Conservation (phyloP, 1,139 yeast genomes). For the Taiozyma sp. region DNA sequence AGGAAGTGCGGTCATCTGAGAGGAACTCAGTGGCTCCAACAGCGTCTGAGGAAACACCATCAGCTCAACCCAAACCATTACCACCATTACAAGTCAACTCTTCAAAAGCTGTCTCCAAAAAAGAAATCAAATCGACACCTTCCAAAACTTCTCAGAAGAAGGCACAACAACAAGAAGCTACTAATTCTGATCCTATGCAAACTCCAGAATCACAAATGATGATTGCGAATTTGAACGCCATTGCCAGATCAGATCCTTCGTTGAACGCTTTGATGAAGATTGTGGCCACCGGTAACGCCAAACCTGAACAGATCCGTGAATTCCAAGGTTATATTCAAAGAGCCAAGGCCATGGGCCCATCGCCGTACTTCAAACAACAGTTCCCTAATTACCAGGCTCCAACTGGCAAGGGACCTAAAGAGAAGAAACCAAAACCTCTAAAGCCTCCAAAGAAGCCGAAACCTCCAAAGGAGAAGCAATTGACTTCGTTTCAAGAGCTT, state of each 20-base stretch:
- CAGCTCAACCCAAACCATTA: constrained; percentile 7
- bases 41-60: neutral
- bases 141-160: constrained; percentile 9
- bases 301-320: constrained; percentile 61
- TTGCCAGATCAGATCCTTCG: constrained; percentile 70
- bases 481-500: constrained; percentile 74
- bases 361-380: constrained; percentile 26
- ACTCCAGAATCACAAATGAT: constrained; percentile 69
- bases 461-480: constrained; percentile 31
- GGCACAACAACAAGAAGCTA: constrained; percentile 6
- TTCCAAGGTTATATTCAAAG: constrained; percentile 77
- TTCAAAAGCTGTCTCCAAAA: neutral
- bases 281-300: constrained; percentile 80
- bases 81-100: constrained; percentile 15
- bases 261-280: constrained; percentile 70
- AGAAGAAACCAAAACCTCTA: constrained; percentile 24
- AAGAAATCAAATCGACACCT: constrained; percentile 1
- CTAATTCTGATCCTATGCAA: constrained; percentile 40
- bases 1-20: neutral
- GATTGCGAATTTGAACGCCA: constrained; percentile 76
- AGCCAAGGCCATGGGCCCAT: constrained; percentile 73
- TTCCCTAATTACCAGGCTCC: constrained; percentile 18
- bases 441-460: constrained; percentile 13
- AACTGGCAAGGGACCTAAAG: constrained; percentile 19
- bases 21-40: neutral